Conservation (phyloP, 352 stramenopile species). For the Hyaloperonospora brassicae region DNA sequence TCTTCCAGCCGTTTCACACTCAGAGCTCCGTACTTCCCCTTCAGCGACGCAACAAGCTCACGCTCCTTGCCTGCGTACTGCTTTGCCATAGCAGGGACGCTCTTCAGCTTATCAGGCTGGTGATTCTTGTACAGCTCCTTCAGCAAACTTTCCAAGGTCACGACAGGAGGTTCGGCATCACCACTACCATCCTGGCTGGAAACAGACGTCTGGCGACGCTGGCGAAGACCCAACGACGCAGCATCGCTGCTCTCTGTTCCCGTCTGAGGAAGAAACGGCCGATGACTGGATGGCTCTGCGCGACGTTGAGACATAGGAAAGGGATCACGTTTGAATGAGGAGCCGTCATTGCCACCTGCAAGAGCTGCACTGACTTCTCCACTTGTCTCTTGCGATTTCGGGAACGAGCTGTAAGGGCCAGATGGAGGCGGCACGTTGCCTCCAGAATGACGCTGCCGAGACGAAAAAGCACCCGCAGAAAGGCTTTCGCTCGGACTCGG, state of each 20-base stretch:
- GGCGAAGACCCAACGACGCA: slow-evolving; percentile 18
- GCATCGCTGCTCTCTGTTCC: slow-evolving; percentile 10
- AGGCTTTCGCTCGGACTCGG: neutral
- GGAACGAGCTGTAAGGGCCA: slow-evolving; percentile 6
- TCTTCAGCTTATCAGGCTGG: slow-evolving; percentile 65
- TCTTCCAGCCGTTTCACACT: slow-evolving; percentile 68
- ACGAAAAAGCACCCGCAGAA: slow-evolving; percentile 2
- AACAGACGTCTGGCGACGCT: slow-evolving; percentile 15
- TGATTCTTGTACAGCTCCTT: slow-evolving; percentile 69
- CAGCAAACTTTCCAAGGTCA: slow-evolving; percentile 50
- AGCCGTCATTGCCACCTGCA: slow-evolving; percentile 3
- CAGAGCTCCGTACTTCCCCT: slow-evolving; percentile 62
- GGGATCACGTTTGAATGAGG: slow-evolving; percentile 4
- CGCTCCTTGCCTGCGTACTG: slow-evolving; percentile 61
- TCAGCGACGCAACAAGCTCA: slow-evolving; percentile 49
- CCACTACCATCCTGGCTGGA: slow-evolving; percentile 4
- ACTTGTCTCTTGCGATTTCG: slow-evolving; percentile 1
- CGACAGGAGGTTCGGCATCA: slow-evolving; percentile 5
- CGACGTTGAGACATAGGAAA: slow-evolving; percentile 6
- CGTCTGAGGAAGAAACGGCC: slow-evolving; percentile 4
- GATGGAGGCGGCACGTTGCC: slow-evolving; percentile 7
- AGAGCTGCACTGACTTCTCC: slow-evolving; percentile 2
- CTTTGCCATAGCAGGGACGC: slow-evolving; percentile 41
- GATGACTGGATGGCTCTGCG: slow-evolving; percentile 4
- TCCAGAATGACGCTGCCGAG: slow-evolving; percentile 9